Evolutionary conservation across 768 basidiomycete species (phyloP).

Genomic region (Macrolepiota albuminosa): DNA sequence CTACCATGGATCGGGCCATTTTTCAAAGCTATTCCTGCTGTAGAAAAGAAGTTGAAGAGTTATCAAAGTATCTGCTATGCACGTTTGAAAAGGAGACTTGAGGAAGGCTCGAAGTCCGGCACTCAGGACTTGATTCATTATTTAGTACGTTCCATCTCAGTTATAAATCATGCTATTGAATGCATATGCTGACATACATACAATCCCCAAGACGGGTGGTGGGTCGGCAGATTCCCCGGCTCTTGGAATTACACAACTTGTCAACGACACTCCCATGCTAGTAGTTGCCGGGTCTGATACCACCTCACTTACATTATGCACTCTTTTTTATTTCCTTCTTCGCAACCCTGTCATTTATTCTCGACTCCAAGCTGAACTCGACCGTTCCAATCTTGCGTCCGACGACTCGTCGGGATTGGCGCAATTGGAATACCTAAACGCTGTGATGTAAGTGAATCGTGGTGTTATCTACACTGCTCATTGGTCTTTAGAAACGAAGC

Average conservation of each 20-base stretch:
- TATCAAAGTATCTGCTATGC: slow-evolving; percentile 38
- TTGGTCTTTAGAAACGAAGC: slow-evolving; percentile 27
- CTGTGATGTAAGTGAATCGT: slow-evolving; percentile 25
- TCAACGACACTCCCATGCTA: slow-evolving; percentile 12
- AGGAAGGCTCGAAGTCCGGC: slow-evolving; percentile 27
- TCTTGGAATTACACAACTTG: slow-evolving; percentile 11
- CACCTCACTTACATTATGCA: slow-evolving; percentile 11
- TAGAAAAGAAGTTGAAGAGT: slow-evolving; percentile 4
- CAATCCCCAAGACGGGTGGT: neutral
- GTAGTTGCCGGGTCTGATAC: slow-evolving; percentile 18
- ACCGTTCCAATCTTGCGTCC: neutral
- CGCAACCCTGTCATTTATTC: slow-evolving; percentile 12
- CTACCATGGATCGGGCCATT: slow-evolving; percentile 14
- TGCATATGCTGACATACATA: neutral
- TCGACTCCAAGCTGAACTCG: slow-evolving; percentile 9
- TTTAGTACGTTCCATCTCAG: slow-evolving; percentile 8
- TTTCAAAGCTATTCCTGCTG: slow-evolving; percentile 4
- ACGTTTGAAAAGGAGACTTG: slow-evolving; percentile 53
- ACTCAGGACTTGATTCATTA: slow-evolving; percentile 17
- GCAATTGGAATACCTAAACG: slow-evolving; percentile 20
- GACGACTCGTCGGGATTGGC: neutral
- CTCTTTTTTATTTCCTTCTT: slow-evolving; percentile 15
- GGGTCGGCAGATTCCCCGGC: neutral
- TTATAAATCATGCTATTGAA: too few species aligned
- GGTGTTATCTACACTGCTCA: neutral